Evolutionary conservation across 345 rosid genomes (phyloP).

Genomic region (Eucalyptus microcorys): DNA sequence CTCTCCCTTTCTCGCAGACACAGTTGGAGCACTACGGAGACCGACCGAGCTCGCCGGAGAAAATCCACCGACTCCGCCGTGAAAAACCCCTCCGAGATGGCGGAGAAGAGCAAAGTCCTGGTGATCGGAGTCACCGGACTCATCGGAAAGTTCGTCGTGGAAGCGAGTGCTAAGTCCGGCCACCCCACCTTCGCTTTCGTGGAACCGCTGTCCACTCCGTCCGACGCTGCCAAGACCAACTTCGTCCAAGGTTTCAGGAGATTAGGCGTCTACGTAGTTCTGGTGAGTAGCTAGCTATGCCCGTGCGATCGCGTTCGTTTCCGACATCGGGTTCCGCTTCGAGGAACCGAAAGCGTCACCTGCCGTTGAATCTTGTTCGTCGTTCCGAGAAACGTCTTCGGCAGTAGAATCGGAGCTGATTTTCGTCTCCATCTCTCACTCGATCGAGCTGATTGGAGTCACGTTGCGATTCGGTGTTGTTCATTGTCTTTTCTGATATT

Average conservation of each 20-base stretch:
- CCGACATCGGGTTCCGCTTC: neutral
- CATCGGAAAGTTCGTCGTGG: slow-evolving; percentile 1
- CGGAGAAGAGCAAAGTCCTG: neutral
- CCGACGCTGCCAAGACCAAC: neutral
- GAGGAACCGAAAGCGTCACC: neutral
- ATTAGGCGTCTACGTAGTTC: neutral
- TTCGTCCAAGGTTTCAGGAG: neutral
- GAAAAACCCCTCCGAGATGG: neutral
- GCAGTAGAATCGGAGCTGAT: neutral
- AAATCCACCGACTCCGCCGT: neutral
- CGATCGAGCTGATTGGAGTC: neutral
- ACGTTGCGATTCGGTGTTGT: neutral
- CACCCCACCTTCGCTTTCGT: neutral
- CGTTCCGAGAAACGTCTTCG: neutral
- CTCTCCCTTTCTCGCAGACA: neutral
- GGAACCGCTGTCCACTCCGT: neutral
- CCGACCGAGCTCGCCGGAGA: neutral
- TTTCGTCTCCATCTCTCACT: neutral
- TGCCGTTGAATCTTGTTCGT: neutral
- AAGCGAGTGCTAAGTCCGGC: neutral
- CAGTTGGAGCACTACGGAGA: neutral
- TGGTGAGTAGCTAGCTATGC: neutral
- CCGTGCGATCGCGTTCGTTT: neutral
- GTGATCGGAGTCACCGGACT: neutral
- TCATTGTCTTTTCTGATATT: neutral